Evolutionary conservation across 495 filamentous ascomycete species (phyloP).

Genomic region (Aspergillus cristatus): DNA sequence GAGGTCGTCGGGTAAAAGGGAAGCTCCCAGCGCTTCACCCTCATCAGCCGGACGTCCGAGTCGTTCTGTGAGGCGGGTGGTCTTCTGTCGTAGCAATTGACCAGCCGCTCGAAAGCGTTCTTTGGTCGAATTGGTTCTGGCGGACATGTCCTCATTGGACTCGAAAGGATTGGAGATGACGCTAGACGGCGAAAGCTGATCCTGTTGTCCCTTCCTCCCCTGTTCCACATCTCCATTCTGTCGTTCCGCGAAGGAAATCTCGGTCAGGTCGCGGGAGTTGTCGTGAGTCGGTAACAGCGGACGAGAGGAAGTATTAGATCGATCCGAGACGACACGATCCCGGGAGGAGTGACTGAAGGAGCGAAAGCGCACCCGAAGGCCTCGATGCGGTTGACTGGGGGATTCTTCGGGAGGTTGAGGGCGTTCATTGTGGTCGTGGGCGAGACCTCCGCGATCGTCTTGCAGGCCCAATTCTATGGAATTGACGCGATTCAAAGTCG

Average conservation of each 20-base stretch:
- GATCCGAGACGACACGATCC: conserved; percentile 11
- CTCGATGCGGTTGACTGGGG: not conserved
- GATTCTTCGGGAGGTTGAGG: not conserved
- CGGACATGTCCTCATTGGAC: conserved; percentile 2
- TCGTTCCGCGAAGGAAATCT: not conserved
- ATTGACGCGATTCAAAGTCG: no score
- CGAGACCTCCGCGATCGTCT: not conserved
- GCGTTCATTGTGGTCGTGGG: not conserved
- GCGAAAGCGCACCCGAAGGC: conserved; percentile 9
- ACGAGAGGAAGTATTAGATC: conserved; percentile 7
- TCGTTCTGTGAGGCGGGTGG: conserved; percentile 21
- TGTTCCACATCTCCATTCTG: not conserved
- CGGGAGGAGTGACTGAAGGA: conserved; percentile 10
- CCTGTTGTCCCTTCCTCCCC: not conserved
- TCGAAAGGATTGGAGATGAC: conserved; percentile 4
- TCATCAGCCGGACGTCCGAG: conserved; percentile 33
- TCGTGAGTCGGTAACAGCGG: conserved; percentile 4
- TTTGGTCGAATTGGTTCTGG: conserved; percentile 13
- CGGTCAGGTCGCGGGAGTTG: not conserved
- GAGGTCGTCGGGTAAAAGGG: conserved; percentile 26
- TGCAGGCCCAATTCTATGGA: no score
- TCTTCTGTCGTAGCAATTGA: conserved; percentile 29
- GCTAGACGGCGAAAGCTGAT: not conserved
- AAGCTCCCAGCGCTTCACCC: conserved; percentile 26
- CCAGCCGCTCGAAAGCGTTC: conserved; percentile 26